Base-by-base conservation (phyloP, 129 eudicot species). In the Lactuca sativa region DNA sequence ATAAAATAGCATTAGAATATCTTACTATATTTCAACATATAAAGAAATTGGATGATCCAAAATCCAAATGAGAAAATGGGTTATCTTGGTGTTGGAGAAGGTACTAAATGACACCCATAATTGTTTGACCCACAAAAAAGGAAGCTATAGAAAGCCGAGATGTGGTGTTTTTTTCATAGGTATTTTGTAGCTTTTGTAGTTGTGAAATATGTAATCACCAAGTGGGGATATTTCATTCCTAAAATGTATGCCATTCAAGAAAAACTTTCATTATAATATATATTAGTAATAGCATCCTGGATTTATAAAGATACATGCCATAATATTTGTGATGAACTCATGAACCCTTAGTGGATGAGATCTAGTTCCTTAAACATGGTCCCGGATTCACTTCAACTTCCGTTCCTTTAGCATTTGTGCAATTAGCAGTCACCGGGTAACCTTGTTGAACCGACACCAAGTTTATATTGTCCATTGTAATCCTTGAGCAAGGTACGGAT, bases 401-500 rank as follows among this genome's bases (percentile, higher is more conserved):
- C 38, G 51, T 41, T 40, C 95, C 95, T 13, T 79, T 14, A 6
- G 80, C 90, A 37, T 74, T 82, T 6, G 51, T n/a, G 72, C 95
- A 91, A 25, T 56, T 64, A 18, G 95, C 88, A 51, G 69, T 72
- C 58, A 80, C 77, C 30, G 13, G 33, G 56, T 62, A 78, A 56
- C 89, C 89, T 1, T 70, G 14, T 49, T 38, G 51, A 4, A 70
- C 47, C 13, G 86, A 54, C 25, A 16, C 57, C 53, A 87, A 53
- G 8, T 67, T 58, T 41, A 90, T 75, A 0, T 65, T 74, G 9
- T 85, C 74, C 86, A 87, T 54, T 32, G 60, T 15, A 21, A 85
- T 79, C 14, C 70, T 88, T 7, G 76, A 57, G 68, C 97, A 91
- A 16, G 90, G 85, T 5, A 83, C 80, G 9, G 67, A 69, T 57